Conservation (phyloP, 345 rosid species). For the Sisymbrium irio region DNA sequence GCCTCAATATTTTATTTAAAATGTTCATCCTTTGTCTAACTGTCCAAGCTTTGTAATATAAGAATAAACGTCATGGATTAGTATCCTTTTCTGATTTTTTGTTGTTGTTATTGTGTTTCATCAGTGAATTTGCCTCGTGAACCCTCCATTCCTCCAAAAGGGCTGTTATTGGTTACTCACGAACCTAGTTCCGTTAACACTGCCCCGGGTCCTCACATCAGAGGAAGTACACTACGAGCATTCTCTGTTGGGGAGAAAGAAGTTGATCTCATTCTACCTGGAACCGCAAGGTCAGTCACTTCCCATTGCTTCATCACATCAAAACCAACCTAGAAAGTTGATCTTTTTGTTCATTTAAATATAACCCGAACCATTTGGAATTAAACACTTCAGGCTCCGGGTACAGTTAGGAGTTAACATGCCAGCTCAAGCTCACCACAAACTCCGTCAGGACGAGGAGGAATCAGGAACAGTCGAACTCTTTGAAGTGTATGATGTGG, state of each 20-base stretch:
- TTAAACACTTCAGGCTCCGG: constrained; percentile 56
- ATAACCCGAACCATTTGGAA: not conserved
- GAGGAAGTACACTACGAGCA: constrained; percentile 76
- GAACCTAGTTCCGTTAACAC: constrained; percentile 67
- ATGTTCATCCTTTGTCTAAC: not conserved
- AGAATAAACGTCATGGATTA: constrained; percentile 2
- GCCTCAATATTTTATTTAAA: not conserved
- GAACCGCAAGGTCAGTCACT: constrained; percentile 67
- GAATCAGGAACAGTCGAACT: constrained; percentile 60
- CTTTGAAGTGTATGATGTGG: constrained; percentile 83
- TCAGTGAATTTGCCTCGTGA: constrained; percentile 47
- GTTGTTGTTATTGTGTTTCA: constrained; percentile 10
- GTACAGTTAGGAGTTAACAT: constrained; percentile 97
- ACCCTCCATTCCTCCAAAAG: constrained; percentile 59
- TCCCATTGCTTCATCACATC: not conserved
- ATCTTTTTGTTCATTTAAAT: not conserved
- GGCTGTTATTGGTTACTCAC: constrained; percentile 66
- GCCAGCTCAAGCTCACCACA: constrained; percentile 88
- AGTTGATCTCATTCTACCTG: constrained; percentile 85
- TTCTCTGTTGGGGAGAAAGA: constrained; percentile 70
- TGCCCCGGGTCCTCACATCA: constrained; percentile 81
- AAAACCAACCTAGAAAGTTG: not conserved
- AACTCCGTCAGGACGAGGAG: constrained; percentile 42
- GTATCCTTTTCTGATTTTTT: not conserved
- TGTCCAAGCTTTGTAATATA: not conserved